These are phyloP conservation scores for Talaromyces sp. DNA, from an alignment of 2,329 filamentous ascomycete species.

Conservation along the genomic window DNA sequence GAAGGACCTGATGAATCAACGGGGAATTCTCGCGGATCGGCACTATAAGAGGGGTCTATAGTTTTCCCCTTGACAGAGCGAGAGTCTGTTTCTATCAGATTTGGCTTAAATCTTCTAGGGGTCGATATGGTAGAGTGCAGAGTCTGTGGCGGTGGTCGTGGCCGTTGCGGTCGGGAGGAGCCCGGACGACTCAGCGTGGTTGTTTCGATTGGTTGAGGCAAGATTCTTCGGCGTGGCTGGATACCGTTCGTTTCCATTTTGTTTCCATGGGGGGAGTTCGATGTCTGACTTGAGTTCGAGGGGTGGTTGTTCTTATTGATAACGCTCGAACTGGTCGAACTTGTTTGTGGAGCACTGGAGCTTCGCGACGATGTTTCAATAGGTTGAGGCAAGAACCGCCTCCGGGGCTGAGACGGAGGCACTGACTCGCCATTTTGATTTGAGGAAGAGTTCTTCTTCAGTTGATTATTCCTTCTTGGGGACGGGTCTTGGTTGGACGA, in stretches of 20 bases:
- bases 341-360: constrained; percentile 21
- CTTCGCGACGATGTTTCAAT: constrained; percentile 48
- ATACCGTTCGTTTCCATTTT: not conserved
- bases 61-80: constrained; percentile 33
- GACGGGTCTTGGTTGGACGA: not conserved
- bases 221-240: constrained; percentile 24
- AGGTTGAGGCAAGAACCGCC: constrained; percentile 45
- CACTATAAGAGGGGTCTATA: constrained; percentile 42
- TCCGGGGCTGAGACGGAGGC: constrained; percentile 10
- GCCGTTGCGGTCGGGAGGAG: constrained; percentile 36
- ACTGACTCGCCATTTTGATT: not conserved
- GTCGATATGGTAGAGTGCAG: constrained; percentile 7
- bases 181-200: constrained; percentile 58
- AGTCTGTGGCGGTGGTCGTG: constrained; percentile 2
- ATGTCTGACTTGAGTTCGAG: not conserved
- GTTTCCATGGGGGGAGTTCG: not conserved
- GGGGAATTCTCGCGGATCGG: constrained; percentile 1
- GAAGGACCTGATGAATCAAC: not conserved
- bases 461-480: not conserved
- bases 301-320: too few species aligned
- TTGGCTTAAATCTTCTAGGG: constrained; percentile 34
- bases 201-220: constrained; percentile 65
- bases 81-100: constrained; percentile 36
- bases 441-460: not conserved
- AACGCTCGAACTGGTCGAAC: not conserved